phyloP scores from a whole-genome alignment of 306 rosid species.

The Lathyrus tuberosus region DNA sequence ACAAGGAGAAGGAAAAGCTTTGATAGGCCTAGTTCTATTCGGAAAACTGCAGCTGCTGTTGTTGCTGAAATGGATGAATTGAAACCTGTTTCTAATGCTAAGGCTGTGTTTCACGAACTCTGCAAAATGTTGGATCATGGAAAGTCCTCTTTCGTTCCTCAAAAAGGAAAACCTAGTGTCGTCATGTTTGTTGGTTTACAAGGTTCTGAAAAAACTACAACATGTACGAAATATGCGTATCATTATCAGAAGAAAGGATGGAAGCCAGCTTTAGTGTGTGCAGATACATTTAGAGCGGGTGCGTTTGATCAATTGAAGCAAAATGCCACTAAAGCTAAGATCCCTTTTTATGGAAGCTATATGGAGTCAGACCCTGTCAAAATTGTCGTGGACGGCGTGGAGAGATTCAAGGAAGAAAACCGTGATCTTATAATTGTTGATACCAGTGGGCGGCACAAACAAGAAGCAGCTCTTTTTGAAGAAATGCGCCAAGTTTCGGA shows the following conservation, averaged over 20 bases:
- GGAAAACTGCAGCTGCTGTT: too few species aligned
- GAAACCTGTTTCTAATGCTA: too few species aligned
- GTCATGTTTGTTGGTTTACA: slow-evolving; percentile 93
- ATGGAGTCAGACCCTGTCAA: slow-evolving; percentile 77
- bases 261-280: slow-evolving; percentile 96
- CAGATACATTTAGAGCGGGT: slow-evolving; percentile 98
- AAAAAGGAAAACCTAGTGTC: slow-evolving; percentile 75
- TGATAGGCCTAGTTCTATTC: too few species aligned
- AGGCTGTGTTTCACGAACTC: slow-evolving; percentile 84
- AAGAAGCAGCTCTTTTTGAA: slow-evolving; percentile 86
- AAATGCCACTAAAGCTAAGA: slow-evolving; percentile 88
- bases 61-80: too few species aligned
- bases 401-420: slow-evolving; percentile 73
- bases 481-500: slow-evolving; percentile 92
- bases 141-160: slow-evolving; percentile 72
- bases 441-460: slow-evolving; percentile 89
- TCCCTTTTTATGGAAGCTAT: slow-evolving; percentile 93
- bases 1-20: too few species aligned
- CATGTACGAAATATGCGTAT: slow-evolving; percentile 82
- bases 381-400: slow-evolving; percentile 84
- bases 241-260: slow-evolving; percentile 90
- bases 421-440: slow-evolving; percentile 85
- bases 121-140: slow-evolving; percentile 92
- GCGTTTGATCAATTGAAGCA: slow-evolving; percentile 97
- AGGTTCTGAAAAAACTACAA: slow-evolving; percentile 93